phyloP scores from a whole-genome alignment of 177 flowering plant genomes.

The Vitis hybrid region DNA sequence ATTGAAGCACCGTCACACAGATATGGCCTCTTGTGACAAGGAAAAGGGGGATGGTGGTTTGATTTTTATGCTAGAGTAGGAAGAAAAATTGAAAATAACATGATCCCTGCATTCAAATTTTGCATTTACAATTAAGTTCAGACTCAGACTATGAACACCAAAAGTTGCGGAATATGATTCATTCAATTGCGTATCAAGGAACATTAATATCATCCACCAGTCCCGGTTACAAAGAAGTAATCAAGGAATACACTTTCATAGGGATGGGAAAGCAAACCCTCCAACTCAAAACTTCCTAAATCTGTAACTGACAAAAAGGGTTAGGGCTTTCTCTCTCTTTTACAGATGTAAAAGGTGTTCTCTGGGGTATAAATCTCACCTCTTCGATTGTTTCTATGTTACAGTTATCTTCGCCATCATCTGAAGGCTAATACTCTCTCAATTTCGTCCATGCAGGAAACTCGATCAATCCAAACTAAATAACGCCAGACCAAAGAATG shows the following conservation, averaged over 20 bases:
- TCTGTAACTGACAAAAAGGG: not conserved
- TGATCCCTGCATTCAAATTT: no score
- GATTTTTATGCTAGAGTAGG: no score
- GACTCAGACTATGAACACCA: no score
- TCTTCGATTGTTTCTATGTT: constrained; percentile 20
- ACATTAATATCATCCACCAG: not conserved
- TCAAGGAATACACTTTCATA: constrained; percentile 6
- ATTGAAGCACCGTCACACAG: no score
- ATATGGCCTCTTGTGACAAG: no score
- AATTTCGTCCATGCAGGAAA: not conserved
- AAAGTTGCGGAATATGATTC: no score
- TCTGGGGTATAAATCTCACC: constrained; percentile 6
- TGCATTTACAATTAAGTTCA: no score
- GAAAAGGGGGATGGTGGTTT: no score
- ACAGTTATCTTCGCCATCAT: constrained; percentile 23
- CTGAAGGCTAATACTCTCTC: not conserved
- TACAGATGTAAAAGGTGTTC: constrained; percentile 9
- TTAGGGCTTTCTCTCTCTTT: not conserved
- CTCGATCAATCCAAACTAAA: constrained; percentile 3
- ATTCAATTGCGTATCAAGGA: constrained; percentile 1
- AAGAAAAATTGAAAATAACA: no score
- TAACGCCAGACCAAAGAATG: constrained; percentile 34
- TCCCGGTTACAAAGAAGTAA: not conserved
- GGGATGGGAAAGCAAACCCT: not conserved
- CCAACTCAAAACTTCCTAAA: not conserved